Conservation (phyloP, 192 early-diverging fungal species). For the Coemansia sp. region DNA sequence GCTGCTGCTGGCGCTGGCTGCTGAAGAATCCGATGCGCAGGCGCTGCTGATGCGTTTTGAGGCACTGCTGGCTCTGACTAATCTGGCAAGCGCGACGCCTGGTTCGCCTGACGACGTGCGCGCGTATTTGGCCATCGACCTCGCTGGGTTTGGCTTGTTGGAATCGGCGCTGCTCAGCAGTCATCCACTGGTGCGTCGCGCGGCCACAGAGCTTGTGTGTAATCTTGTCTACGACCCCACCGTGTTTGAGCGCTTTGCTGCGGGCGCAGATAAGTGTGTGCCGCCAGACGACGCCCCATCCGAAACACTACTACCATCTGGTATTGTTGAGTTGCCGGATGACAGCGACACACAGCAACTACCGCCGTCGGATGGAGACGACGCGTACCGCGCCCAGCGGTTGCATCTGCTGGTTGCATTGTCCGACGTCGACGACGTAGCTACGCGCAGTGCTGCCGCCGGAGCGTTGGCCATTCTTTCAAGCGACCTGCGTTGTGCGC, state of each 20-base stretch:
- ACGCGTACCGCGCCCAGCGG: slow-evolving; percentile 52
- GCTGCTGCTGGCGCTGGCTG: slow-evolving; percentile 59
- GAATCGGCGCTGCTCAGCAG: slow-evolving; percentile 81
- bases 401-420: slow-evolving; percentile 82
- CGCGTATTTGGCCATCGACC: slow-evolving; percentile 56
- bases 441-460: slow-evolving; percentile 78
- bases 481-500: slow-evolving; percentile 37
- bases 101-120: slow-evolving; percentile 63
- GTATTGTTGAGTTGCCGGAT: slow-evolving; percentile 34
- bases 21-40: slow-evolving; percentile 52
- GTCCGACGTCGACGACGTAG: slow-evolving; percentile 82
- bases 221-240: slow-evolving; percentile 85
- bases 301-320: slow-evolving; percentile 9
- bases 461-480: slow-evolving; percentile 86
- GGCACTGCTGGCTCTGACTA: slow-evolving; percentile 89
- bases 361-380: slow-evolving; percentile 3
- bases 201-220: slow-evolving; percentile 88
- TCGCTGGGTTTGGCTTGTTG: slow-evolving; percentile 65
- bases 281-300: not conserved
- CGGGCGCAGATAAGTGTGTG: slow-evolving; percentile 22
- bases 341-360: slow-evolving; percentile 13
- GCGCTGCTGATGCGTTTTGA: slow-evolving; percentile 77
- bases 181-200: slow-evolving; percentile 74
- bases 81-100: slow-evolving; percentile 68
- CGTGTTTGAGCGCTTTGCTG: slow-evolving; percentile 78